These are phyloP conservation scores for Tephrocybe sp. DNA, from an alignment of 768 basidiomycete genomes.

Conservation along the genomic window DNA sequence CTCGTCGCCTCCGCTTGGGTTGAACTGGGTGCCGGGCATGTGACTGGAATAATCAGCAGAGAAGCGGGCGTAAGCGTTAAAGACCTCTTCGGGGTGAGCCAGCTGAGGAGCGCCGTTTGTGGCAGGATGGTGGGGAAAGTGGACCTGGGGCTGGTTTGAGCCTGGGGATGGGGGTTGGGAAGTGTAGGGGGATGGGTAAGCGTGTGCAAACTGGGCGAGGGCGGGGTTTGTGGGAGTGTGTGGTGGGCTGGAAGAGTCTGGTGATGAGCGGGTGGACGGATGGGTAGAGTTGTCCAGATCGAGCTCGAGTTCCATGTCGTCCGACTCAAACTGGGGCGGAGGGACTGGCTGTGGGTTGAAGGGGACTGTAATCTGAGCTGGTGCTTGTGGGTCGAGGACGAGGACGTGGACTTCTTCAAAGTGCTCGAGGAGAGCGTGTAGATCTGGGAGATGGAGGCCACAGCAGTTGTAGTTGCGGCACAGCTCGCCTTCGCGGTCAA, in stretches of 20 bases:
- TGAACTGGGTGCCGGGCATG: constrained; percentile 57
- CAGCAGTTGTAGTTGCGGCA: constrained; percentile 92
- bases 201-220: constrained; percentile 23
- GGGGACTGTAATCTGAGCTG: constrained; percentile 42
- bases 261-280: constrained; percentile 32
- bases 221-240: constrained; percentile 44
- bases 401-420: constrained; percentile 90
- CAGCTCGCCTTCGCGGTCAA: constrained; percentile 71
- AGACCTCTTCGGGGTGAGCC: constrained; percentile 50
- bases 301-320: constrained; percentile 81
- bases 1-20: constrained; percentile 36
- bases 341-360: constrained; percentile 41
- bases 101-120: constrained; percentile 20
- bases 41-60: constrained; percentile 56
- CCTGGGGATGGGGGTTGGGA: constrained; percentile 49
- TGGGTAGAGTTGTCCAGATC: constrained; percentile 43
- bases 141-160: constrained; percentile 31
- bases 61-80: constrained; percentile 69
- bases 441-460: constrained; percentile 66
- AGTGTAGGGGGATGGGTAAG: constrained; percentile 34
- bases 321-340: constrained; percentile 60
- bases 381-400: constrained; percentile 47
- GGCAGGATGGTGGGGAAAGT: constrained; percentile 11
- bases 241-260: constrained; percentile 45
- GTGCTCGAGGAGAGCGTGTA: constrained; percentile 86